phyloP scores from a whole-genome alignment of 2,329 filamentous ascomycete species.

The Fusarium nelsonii region DNA sequence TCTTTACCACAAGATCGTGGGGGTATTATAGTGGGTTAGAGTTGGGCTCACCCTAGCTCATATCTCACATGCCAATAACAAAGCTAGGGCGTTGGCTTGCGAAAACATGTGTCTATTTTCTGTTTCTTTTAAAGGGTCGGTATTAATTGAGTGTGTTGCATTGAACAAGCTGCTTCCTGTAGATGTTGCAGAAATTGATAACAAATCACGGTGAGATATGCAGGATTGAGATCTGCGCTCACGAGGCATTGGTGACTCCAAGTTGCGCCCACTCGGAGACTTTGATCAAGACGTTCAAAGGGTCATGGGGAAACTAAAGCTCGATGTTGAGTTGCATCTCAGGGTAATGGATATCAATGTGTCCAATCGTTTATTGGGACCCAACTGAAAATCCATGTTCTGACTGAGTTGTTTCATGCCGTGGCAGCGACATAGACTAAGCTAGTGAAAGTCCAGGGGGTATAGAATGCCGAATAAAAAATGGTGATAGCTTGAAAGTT shows the following conservation, averaged over 20 bases:
- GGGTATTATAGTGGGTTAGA: not conserved
- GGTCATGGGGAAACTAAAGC: conserved; percentile 35
- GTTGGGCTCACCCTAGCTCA: not conserved
- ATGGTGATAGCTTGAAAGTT: conserved; percentile 8
- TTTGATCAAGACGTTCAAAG: conserved; percentile 10
- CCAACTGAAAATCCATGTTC: conserved; percentile 20
- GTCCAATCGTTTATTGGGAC: conserved; percentile 20
- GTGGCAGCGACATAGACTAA: conserved; percentile 30
- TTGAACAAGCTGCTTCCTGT: not conserved
- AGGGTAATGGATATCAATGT: conserved; percentile 8
- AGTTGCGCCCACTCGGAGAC: conserved; percentile 15
- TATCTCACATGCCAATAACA: not conserved
- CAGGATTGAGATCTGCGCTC: conserved; percentile 35
- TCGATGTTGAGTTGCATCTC: conserved; percentile 21
- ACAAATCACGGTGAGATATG: conserved; percentile 25
- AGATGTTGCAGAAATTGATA: not conserved
- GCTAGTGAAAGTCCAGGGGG: not conserved
- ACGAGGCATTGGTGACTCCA: conserved; percentile 11
- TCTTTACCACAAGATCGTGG: not conserved
- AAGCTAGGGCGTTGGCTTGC: not conserved
- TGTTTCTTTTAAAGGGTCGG: not conserved
- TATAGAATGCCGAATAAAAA: conserved; percentile 9
- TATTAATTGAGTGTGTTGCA: not conserved
- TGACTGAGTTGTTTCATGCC: conserved; percentile 32
- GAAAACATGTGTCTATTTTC: not conserved